phyloP scores from a whole-genome alignment of 2,329 filamentous ascomycete genomes.

The Colletotrichum zoysiae region DNA sequence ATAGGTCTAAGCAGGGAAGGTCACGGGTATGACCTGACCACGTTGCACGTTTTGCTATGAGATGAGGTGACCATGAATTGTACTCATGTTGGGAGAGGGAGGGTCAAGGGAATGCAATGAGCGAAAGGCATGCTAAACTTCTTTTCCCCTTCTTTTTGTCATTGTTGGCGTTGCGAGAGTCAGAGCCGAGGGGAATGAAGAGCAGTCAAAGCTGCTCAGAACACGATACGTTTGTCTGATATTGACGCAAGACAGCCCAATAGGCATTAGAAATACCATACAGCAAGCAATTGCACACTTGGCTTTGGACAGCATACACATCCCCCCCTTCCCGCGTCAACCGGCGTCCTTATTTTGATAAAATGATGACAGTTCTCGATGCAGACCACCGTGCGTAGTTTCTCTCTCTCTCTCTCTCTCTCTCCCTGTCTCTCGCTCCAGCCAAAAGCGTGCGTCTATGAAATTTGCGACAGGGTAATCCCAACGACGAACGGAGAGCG shows the following conservation, averaged over 20 bases:
- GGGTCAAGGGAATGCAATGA: neutral
- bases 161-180: neutral
- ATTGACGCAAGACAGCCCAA: neutral
- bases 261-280: conserved; percentile 18
- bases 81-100: conserved; percentile 2
- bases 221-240: neutral
- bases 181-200: neutral
- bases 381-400: neutral
- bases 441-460: neutral
- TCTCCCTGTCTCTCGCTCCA: neutral
- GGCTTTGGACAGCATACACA: neutral
- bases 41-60: conserved; percentile 28
- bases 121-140: neutral
- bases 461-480: neutral
- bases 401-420: neutral
- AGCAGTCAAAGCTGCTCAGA: neutral
- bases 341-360: neutral
- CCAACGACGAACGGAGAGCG: neutral
- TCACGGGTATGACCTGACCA: neutral
- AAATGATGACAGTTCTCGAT: neutral
- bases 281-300: conserved; percentile 39
- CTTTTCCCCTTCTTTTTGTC: neutral
- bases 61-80: conserved; percentile 16
- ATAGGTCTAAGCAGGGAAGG: neutral
- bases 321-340: too few species aligned